A percentile compares a stretch with the other conserved stretches of the same genome.
phyloP scores from a whole-genome alignment of 2,329 filamentous ascomycete genomes.

The Chaetomium globosum region DNA sequence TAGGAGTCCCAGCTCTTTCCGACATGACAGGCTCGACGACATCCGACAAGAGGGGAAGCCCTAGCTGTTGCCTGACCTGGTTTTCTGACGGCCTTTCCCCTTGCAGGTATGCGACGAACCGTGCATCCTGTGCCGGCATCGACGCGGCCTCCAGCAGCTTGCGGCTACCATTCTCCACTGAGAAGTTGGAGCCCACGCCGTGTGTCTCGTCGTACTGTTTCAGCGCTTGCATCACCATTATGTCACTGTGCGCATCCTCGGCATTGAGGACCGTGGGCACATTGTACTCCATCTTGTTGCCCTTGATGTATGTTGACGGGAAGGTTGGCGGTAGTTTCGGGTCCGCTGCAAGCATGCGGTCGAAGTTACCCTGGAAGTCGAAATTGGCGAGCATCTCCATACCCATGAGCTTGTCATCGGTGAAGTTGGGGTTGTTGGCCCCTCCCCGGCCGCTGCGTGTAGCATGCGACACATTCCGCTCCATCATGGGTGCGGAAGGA shows the following conservation, averaged over 20 bases:
- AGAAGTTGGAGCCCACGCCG: conserved; percentile 59
- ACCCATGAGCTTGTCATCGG: conserved; percentile 61
- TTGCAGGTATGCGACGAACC: conserved; percentile 54
- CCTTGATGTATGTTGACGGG: conserved; percentile 62
- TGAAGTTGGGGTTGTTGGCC: conserved; percentile 56
- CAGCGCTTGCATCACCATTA: conserved; percentile 61
- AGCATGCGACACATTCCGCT: conserved; percentile 64
- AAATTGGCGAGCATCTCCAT: conserved; percentile 64
- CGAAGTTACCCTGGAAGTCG: conserved; percentile 60
- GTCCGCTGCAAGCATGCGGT: conserved; percentile 58
- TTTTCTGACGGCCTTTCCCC: conserved; percentile 53
- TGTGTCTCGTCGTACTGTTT: conserved; percentile 58
- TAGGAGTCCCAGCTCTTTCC: conserved; percentile 34
- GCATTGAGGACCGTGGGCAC: conserved; percentile 54
- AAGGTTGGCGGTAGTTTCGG: conserved; percentile 62
- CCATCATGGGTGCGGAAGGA: conserved; percentile 60
- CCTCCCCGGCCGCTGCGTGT: conserved; percentile 63
- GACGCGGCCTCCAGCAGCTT: conserved; percentile 60
- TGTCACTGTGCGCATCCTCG: conserved; percentile 58
- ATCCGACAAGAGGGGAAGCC: conserved; percentile 46
- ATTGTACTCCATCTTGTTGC: conserved; percentile 59
- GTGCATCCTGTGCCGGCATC: conserved; percentile 50
- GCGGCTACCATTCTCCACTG: conserved; percentile 56
- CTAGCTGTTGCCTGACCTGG: conserved; percentile 53
- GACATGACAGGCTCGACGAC: conserved; percentile 34